Base-by-base conservation (phyloP, 805 yeast species). In the Candida railenensis region DNA sequence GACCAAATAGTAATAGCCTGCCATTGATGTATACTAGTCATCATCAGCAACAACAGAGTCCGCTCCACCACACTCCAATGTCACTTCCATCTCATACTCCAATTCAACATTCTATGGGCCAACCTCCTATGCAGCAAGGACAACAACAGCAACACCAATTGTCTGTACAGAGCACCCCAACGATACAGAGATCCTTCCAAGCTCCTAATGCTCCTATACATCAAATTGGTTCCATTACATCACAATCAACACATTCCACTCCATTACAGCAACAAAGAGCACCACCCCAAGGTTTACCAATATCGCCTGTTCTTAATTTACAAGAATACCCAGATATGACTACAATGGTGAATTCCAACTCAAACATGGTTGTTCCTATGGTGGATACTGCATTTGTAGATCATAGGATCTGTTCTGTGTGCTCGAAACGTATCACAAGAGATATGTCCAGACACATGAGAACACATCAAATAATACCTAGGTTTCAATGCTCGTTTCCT, bases 381-480 rank as follows among this genome's bases (percentile, higher is more conserved):
- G 76, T 70, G 20, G 74, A 69, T 32, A 48, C 59, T 18, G 62
- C 62, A 21, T 70, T 70, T 49, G 72, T 70, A n/a, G 76, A 70
- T 52, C 58, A 57, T 47, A 56, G 58, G 42, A 55, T 55, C n/a
- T 83, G 88, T 54, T 69, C 66, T 1, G 62, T 78, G 8, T 83
- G 89, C 61, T 72, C 76, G 9, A 78, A 77, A 50, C 57, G 68
- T 44, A 80, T 83, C 48, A 70, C 78, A 7, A 68, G 89, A 48
- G 89, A 83, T 56, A 70, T 82, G 71, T 71, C 82, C 1, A 63
- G 88, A 34, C 89, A 83, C 58, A 64, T 80, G 68, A 62, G 87
- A 49, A 83, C 82, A 1, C 88, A 83, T 61, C 81, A 80, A 55
- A 62, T 67, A 9, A 77, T 73, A 15, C 72, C 84, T 4, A 63